Conservation (phyloP, 2,329 filamentous ascomycete genomes). For the Aureobasidium mangrovei region DNA sequence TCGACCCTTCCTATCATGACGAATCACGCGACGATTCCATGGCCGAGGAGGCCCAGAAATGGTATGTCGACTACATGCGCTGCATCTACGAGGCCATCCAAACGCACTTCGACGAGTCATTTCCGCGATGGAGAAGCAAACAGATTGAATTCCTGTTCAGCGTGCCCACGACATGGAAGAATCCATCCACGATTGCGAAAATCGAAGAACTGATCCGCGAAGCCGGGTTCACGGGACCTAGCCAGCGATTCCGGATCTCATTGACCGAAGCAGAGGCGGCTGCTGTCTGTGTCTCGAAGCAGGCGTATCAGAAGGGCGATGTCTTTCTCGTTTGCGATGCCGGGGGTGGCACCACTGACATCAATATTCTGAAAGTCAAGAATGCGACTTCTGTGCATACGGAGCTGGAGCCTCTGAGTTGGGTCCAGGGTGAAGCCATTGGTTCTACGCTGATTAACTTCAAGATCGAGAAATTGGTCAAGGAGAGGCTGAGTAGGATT, state of each 20-base stretch:
- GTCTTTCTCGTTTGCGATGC: constrained; percentile 43
- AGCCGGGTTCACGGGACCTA: constrained; percentile 3
- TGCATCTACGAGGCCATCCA: constrained; percentile 13
- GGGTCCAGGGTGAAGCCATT: constrained; percentile 28
- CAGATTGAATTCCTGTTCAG: constrained; percentile 17
- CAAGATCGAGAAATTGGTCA: constrained; percentile 23
- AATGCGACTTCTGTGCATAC: background rate
- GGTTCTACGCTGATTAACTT: constrained; percentile 34
- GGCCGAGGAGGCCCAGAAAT: constrained; percentile 14
- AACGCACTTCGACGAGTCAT: constrained; percentile 8
- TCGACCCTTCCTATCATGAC: constrained; percentile 18
- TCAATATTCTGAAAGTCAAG: constrained; percentile 31
- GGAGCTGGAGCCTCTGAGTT: constrained; percentile 10
- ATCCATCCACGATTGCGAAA: constrained; percentile 16
- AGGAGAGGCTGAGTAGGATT: background rate
- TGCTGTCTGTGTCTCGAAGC: constrained; percentile 39
- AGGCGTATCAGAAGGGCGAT: constrained; percentile 29
- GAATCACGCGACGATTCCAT: background rate
- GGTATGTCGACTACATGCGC: constrained; percentile 17
- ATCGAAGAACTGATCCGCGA: constrained; percentile 15
- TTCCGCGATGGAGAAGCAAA: constrained; percentile 10
- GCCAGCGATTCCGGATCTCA: constrained; percentile 34
- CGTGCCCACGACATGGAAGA: constrained; percentile 19
- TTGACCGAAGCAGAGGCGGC: constrained; percentile 48
- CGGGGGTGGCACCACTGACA: constrained; percentile 41